A percentile compares a stretch with the other conserved stretches of the same genome.
Conservation (phyloP, 768 basidiomycete genomes). For the Leccinum subgranulosum region DNA sequence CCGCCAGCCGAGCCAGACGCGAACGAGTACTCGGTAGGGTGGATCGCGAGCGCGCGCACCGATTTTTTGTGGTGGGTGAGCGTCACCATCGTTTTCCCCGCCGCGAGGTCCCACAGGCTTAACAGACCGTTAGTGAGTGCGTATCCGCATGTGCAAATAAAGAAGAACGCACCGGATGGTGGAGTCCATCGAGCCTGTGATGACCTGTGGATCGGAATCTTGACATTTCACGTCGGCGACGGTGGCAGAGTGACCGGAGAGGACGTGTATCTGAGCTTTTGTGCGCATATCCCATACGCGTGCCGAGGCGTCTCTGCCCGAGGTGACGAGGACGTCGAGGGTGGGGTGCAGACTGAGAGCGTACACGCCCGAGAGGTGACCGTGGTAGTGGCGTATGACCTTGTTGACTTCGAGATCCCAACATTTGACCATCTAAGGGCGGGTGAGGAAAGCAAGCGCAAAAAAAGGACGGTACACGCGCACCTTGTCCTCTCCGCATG, state of each 20-base stretch:
- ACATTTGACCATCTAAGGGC: slow-evolving; percentile 93
- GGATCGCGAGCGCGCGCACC: slow-evolving; percentile 89
- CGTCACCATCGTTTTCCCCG: slow-evolving; percentile 94
- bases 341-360: slow-evolving; percentile 91
- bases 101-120: slow-evolving; percentile 96
- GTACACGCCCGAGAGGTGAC: slow-evolving; percentile 98
- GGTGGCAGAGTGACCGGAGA: slow-evolving; percentile 92
- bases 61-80: slow-evolving; percentile 99
- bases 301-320: slow-evolving; percentile 94
- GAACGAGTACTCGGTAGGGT: slow-evolving; percentile 96
- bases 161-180: slow-evolving; percentile 70
- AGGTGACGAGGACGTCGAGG: slow-evolving; percentile 91
- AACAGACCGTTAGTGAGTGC: background rate
- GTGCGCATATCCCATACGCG: slow-evolving; percentile 99
- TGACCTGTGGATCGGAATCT: slow-evolving; percentile 96
- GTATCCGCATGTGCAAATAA: background rate
- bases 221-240: slow-evolving; percentile 96
- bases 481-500: slow-evolving; percentile 97
- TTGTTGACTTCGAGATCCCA: slow-evolving; percentile 99
- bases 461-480: slow-evolving; percentile 10
- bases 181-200: slow-evolving; percentile 98
- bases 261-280: slow-evolving; percentile 91
- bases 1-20: slow-evolving; percentile 96
- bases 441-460: background rate
- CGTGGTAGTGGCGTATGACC: slow-evolving; percentile 98